phyloP scores from a whole-genome alignment of 1,284 basidiomycete genomes.

The Cutaneotrichosporon spelunceum region DNA sequence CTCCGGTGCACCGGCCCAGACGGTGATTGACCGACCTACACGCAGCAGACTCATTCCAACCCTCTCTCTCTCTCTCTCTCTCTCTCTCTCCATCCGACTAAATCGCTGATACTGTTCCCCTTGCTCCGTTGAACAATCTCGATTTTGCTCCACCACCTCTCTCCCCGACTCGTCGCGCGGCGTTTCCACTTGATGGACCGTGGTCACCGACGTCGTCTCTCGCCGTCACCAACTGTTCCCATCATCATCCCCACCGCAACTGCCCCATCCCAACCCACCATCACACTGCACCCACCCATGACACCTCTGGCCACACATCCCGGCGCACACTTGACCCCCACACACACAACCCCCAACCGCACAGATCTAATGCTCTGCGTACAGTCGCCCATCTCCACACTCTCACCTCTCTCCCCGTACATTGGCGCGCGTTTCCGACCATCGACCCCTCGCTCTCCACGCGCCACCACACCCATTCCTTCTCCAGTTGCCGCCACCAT shows the following conservation, averaged over 20 bases:
- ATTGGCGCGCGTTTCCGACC: neutral
- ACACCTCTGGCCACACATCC: neutral
- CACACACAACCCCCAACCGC: neutral
- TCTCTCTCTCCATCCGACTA: neutral
- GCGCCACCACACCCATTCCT: neutral
- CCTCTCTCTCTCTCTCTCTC: neutral
- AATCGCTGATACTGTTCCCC: constrained; percentile 4
- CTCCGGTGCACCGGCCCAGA: constrained; percentile 1
- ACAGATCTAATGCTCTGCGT: constrained; percentile 14
- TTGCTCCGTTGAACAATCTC: neutral
- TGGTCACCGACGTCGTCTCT: neutral
- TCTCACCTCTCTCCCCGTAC: constrained; percentile 6
- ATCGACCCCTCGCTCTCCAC: neutral
- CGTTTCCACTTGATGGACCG: neutral
- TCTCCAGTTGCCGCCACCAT: neutral
- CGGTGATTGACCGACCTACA: neutral
- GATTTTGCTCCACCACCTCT: neutral
- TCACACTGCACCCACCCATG: neutral
- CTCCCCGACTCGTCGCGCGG: constrained; percentile 5
- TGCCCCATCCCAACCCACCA: neutral
- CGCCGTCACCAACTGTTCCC: neutral
- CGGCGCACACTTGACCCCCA: neutral
- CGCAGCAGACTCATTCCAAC: neutral
- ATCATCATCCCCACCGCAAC: neutral
- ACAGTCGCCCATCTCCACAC: constrained; percentile 1